phyloP scores from a whole-genome alignment of 305 asterid genomes.

The Rubia tinctorum region DNA sequence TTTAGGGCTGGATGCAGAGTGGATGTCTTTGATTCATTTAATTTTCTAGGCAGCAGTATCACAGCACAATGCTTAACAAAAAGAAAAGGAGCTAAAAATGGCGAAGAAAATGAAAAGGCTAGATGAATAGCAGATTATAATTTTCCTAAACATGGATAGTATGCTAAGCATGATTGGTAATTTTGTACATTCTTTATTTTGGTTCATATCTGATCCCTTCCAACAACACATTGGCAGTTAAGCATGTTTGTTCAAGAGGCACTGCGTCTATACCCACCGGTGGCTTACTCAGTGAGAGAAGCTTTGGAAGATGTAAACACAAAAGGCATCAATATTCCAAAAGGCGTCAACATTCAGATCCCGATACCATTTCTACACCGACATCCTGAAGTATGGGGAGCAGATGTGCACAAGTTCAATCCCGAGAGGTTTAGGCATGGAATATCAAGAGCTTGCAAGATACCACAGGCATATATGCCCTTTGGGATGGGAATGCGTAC shows the following conservation, averaged over 20 bases:
- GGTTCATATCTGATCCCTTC: conserved; percentile 9
- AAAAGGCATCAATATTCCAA: conserved; percentile 45
- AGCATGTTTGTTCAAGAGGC: conserved; percentile 67
- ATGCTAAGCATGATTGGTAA: background rate
- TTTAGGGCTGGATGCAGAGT: background rate
- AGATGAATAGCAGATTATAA: background rate
- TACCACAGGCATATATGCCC: conserved; percentile 68
- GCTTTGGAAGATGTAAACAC: conserved; percentile 55
- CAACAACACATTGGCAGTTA: conserved; percentile 38
- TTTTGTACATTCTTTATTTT: background rate
- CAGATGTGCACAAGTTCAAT: conserved; percentile 42
- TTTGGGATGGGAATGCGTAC: conserved; percentile 59
- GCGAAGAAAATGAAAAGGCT: background rate
- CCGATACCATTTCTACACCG: conserved; percentile 52
- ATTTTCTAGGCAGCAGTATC: background rate
- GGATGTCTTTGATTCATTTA: background rate
- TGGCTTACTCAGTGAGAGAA: conserved; percentile 55
- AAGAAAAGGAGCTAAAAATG: background rate
- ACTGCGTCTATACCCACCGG: conserved; percentile 65
- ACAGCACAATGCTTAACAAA: background rate
- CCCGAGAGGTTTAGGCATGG: conserved; percentile 69
- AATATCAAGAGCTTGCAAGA: conserved; percentile 53
- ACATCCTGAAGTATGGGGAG: conserved; percentile 48
- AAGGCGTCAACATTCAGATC: conserved; percentile 53
- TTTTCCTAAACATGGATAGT: background rate